A percentile compares a stretch with the other conserved stretches of the same genome.
Conservation (phyloP, 352 stramenopile species). For the Phytophthora tubulina region DNA sequence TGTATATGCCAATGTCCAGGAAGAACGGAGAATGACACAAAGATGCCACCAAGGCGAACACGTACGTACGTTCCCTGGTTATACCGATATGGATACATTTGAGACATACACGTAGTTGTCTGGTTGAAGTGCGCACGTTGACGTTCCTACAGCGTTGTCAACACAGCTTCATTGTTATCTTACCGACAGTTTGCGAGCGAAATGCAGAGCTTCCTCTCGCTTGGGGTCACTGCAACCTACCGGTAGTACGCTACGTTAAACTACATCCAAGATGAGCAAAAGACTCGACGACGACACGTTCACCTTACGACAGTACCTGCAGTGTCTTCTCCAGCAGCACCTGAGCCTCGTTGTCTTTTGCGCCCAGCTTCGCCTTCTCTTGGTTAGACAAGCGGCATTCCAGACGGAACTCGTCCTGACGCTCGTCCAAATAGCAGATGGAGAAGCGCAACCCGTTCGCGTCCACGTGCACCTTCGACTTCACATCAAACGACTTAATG, state of each 20-base stretch:
- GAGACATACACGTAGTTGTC: conserved; percentile 20
- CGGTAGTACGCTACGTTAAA: background rate
- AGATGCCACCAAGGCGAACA: conserved; percentile 26
- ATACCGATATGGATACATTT: conserved; percentile 40
- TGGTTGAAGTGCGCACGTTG: conserved; percentile 29
- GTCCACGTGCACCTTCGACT: conserved; percentile 35
- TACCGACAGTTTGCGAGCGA: too few relatives aligned
- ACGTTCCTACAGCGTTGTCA: too few relatives aligned
- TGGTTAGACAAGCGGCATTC: conserved; percentile 33
- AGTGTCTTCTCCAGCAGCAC: conserved; percentile 43
- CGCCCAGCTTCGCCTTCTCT: conserved; percentile 30
- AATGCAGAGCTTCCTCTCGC: too few relatives aligned
- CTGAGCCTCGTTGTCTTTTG: conserved; percentile 37
- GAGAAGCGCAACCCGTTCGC: conserved; percentile 35
- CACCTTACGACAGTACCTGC: conserved; percentile 23
- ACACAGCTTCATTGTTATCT: background rate
- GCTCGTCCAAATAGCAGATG: conserved; percentile 38
- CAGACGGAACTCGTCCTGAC: conserved; percentile 45
- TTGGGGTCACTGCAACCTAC: background rate
- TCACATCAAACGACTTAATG: conserved; percentile 35
- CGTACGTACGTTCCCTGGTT: conserved; percentile 14
- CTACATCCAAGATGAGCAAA: background rate
- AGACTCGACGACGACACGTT: background rate
- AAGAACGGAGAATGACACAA: conserved; percentile 25
- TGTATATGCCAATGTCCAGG: background rate